Evolutionary conservation across 768 basidiomycete genomes (phyloP).

Genomic region (Mycena capillaripes): DNA sequence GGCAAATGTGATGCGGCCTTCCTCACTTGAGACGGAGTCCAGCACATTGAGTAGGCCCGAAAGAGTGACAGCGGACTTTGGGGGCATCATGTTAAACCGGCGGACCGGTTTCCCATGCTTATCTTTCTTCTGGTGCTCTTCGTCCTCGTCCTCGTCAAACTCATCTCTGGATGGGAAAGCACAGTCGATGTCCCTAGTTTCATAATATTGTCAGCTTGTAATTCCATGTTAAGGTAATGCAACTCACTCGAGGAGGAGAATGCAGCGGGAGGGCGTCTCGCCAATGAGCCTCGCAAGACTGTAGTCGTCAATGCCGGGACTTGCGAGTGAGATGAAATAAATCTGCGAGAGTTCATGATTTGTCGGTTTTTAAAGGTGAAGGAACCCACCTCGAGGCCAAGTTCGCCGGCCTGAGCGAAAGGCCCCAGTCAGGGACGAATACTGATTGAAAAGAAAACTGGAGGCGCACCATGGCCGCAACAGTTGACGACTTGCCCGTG

Average conservation of each 20-base stretch:
- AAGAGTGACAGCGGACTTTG: constrained; percentile 18
- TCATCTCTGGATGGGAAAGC: constrained; percentile 28
- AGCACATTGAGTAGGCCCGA: constrained; percentile 26
- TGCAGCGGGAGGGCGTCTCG: constrained; percentile 17
- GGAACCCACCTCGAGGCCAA: constrained; percentile 15
- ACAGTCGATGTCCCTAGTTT: constrained; percentile 29
- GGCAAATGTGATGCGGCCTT: constrained; percentile 26
- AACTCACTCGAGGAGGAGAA: constrained; percentile 28
- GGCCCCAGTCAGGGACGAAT: background rate
- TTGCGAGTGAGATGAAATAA: constrained; percentile 25
- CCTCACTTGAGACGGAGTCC: constrained; percentile 28
- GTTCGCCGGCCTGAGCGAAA: constrained; percentile 19
- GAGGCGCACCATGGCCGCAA: constrained; percentile 10
- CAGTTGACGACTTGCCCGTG: constrained; percentile 29
- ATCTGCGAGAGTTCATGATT: constrained; percentile 14
- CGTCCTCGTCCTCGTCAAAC: constrained; percentile 15
- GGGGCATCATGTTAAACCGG: constrained; percentile 8
- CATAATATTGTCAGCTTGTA: background rate
- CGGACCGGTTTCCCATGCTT: constrained; percentile 1
- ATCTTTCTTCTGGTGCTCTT: constrained; percentile 16
- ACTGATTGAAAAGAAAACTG: background rate
- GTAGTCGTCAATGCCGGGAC: constrained; percentile 23
- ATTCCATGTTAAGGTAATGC: background rate
- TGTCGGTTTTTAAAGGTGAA: background rate
- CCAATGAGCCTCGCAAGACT: constrained; percentile 17